A percentile compares a stretch with the other conserved stretches of the same genome.
These are phyloP conservation scores for Phytopythium aichiense DNA, from an alignment of 352 stramenopile species.

Conservation along the genomic window DNA sequence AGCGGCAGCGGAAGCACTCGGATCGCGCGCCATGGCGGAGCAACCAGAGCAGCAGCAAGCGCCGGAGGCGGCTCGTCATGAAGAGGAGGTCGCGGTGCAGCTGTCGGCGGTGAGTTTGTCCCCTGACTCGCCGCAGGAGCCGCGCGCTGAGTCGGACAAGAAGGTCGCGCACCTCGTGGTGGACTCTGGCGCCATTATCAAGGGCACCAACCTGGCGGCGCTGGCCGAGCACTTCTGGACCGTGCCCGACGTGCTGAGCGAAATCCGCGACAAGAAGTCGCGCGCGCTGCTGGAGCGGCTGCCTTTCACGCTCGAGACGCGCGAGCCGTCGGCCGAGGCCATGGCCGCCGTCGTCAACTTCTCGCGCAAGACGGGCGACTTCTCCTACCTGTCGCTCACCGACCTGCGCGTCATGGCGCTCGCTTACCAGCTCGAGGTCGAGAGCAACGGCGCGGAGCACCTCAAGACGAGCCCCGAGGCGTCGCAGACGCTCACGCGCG, in stretches of 20 bases:
- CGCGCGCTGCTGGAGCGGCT: constrained; percentile 64
- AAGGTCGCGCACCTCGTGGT: constrained; percentile 80
- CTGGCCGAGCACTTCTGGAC: constrained; percentile 88
- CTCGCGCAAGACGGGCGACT: constrained; percentile 83
- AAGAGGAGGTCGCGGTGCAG: constrained; percentile 13
- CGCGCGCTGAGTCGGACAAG: constrained; percentile 23
- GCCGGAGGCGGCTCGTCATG: constrained; percentile 14
- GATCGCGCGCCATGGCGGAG: neutral
- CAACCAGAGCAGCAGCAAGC: constrained; percentile 23
- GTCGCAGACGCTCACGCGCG: constrained; percentile 60
- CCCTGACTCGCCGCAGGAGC: constrained; percentile 2
- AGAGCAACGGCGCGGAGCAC: constrained; percentile 64
- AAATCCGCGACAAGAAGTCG: constrained; percentile 83
- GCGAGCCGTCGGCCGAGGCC: constrained; percentile 75
- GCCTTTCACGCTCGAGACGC: constrained; percentile 72
- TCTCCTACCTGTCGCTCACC: constrained; percentile 77
- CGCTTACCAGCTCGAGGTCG: constrained; percentile 81
- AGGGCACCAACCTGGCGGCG: constrained; percentile 67
- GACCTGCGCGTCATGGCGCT: constrained; percentile 87
- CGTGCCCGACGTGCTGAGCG: constrained; percentile 74
- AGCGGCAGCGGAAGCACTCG: no score
- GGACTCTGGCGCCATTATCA: constrained; percentile 87
- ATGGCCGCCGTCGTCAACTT: constrained; percentile 81
- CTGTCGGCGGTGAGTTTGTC: constrained; percentile 6
- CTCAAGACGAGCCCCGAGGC: constrained; percentile 67